Evolutionary conservation across 2,329 filamentous ascomycete species (phyloP).

Genomic region (Verticillium longisporum): DNA sequence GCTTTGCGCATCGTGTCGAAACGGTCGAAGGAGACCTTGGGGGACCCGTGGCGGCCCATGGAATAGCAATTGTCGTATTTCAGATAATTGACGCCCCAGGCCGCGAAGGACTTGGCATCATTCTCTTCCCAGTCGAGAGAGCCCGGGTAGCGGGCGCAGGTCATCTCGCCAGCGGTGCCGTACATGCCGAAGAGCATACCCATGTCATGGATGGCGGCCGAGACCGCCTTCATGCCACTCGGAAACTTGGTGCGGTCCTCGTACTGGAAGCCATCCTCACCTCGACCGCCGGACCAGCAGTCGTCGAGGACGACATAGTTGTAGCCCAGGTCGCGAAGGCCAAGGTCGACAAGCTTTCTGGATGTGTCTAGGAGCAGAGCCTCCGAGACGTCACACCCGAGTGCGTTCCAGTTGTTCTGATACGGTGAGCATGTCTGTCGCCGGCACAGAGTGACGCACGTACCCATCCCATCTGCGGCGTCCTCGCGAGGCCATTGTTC

Average conservation of each 20-base stretch:
- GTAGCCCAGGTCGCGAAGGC: constrained; percentile 17
- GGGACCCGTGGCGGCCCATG: background rate
- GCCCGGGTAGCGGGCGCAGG: constrained; percentile 29
- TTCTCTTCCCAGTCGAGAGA: constrained; percentile 39
- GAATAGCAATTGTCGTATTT: constrained; percentile 42
- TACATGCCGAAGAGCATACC: constrained; percentile 31
- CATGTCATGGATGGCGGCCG: constrained; percentile 23
- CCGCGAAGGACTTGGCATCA: constrained; percentile 44
- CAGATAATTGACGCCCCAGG: constrained; percentile 45
- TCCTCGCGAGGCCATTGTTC: background rate
- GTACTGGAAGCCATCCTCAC: constrained; percentile 16
- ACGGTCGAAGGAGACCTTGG: background rate
- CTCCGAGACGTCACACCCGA: background rate
- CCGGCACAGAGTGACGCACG: background rate
- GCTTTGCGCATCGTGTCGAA: constrained; percentile 20
- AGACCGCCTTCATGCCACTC: constrained; percentile 25
- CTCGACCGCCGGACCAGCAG: constrained; percentile 21
- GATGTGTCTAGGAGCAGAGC: constrained; percentile 7
- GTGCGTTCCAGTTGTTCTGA: constrained; percentile 2
- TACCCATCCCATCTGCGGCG: constrained; percentile 1
- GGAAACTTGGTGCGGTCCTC: constrained; percentile 26
- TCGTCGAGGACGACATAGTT: constrained; percentile 23
- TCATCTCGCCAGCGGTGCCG: constrained; percentile 32
- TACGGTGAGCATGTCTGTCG: background rate
- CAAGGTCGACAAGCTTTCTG: constrained; percentile 11